Conservation (phyloP, 768 basidiomycete species). For the Amanita rimosa region DNA sequence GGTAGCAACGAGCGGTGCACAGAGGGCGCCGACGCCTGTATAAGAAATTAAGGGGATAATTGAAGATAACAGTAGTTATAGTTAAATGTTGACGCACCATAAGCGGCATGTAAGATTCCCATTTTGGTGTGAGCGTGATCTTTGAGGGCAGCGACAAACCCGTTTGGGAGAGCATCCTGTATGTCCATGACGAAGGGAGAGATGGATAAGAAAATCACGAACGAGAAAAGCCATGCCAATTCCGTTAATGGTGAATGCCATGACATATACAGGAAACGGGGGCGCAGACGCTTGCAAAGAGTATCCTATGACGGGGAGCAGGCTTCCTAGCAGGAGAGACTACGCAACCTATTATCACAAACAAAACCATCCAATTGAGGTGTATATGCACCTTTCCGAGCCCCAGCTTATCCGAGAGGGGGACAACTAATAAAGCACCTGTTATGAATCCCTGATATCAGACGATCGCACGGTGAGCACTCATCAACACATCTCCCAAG, state of each 20-base stretch:
- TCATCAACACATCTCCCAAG: not conserved
- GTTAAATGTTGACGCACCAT: constrained; percentile 29
- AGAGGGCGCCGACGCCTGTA: constrained; percentile 53
- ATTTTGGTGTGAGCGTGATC: constrained; percentile 52
- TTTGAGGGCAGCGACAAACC: constrained; percentile 50
- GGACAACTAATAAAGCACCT: constrained; percentile 28
- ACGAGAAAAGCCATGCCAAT: constrained; percentile 36
- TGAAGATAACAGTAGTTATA: not conserved
- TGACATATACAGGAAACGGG: constrained; percentile 53
- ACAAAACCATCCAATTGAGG: too few relatives aligned
- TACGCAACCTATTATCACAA: too few relatives aligned
- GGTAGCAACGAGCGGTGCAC: constrained; percentile 68
- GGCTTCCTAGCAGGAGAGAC: constrained; percentile 25
- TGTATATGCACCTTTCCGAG: constrained; percentile 28
- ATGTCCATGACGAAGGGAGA: not conserved
- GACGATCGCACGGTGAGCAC: not conserved
- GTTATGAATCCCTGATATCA: constrained; percentile 25
- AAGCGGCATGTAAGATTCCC: constrained; percentile 56
- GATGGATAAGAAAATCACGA: not conserved
- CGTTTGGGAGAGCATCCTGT: constrained; percentile 60
- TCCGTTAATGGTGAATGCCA: constrained; percentile 33
- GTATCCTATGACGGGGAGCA: constrained; percentile 43
- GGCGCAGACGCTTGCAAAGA: constrained; percentile 41
- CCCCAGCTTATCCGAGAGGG: constrained; percentile 23
- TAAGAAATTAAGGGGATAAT: not conserved